phyloP scores from a whole-genome alignment of 108 stramenopile species.

The Parietichytrium sp. region DNA sequence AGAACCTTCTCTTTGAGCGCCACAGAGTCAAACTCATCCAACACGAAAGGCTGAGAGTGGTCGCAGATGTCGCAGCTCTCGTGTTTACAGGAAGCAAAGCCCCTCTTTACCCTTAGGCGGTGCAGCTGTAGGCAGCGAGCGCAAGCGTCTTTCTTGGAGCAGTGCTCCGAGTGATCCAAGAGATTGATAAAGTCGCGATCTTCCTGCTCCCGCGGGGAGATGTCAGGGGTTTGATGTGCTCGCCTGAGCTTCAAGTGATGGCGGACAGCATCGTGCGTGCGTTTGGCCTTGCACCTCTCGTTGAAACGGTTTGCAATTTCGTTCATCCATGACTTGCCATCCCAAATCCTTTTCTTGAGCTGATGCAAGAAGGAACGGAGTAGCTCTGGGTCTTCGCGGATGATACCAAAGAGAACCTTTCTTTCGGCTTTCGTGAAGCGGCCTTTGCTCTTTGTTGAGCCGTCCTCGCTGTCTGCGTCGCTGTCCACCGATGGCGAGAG shows the following conservation, averaged over 20 bases:
- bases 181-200: neutral
- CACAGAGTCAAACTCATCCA: constrained; percentile 24
- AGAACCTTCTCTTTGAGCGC: too few relatives aligned
- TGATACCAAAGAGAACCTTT: neutral
- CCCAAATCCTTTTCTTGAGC: constrained; percentile 21
- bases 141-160: constrained; percentile 23
- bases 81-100: constrained; percentile 1
- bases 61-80: constrained; percentile 26
- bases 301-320: constrained; percentile 26
- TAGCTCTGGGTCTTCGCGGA: constrained; percentile 39
- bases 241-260: constrained; percentile 30
- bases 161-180: neutral
- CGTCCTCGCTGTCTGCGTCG: neutral
- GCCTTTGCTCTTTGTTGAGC: neutral
- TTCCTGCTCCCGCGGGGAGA: constrained; percentile 14
- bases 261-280: constrained; percentile 33
- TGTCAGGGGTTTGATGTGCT: neutral
- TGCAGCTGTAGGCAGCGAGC: constrained; percentile 34
- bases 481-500: too few relatives aligned
- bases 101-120: constrained; percentile 5
- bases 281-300: neutral
- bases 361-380: constrained; percentile 34
- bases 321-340: constrained; percentile 29
- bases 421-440: constrained; percentile 14
- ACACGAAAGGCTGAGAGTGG: neutral